These are phyloP conservation scores for Quercus aquifolioides DNA, from an alignment of 306 rosid species.

Conservation along the genomic window DNA sequence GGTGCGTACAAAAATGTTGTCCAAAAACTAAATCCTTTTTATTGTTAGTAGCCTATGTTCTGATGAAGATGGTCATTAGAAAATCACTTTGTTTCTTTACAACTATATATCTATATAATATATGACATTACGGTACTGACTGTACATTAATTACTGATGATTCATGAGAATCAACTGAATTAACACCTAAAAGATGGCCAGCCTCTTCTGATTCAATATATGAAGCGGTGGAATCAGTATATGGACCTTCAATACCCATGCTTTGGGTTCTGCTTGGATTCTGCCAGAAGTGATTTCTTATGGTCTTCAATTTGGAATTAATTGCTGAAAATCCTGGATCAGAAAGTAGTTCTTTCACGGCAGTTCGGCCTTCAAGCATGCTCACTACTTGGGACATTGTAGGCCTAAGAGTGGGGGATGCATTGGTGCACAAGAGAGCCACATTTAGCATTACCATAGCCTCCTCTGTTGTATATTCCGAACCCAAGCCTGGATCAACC, in stretches of 20 bases:
- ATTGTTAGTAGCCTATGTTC: too few species aligned
- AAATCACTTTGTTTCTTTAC: background rate
- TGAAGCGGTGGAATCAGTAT: constrained; percentile 50
- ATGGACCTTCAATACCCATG: constrained; percentile 41
- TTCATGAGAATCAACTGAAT: constrained; percentile 36
- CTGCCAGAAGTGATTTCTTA: constrained; percentile 85
- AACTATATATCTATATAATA: background rate
- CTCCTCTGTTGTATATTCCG: constrained; percentile 70
- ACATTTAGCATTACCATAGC: constrained; percentile 78
- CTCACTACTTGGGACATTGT: constrained; percentile 85
- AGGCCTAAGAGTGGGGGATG: constrained; percentile 90
- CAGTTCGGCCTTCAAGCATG: constrained; percentile 93
- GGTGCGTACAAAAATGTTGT: too few species aligned
- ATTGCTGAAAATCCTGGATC: constrained; percentile 72
- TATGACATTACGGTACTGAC: constrained; percentile 1
- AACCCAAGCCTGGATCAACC: constrained; percentile 83
- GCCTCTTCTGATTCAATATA: constrained; percentile 40
- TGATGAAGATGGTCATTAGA: too few species aligned
- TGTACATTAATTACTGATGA: too few species aligned
- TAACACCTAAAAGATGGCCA: constrained; percentile 27
- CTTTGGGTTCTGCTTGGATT: constrained; percentile 58
- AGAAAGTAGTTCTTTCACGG: constrained; percentile 66
- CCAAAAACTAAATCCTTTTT: too few species aligned
- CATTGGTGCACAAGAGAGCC: constrained; percentile 88
- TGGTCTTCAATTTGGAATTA: constrained; percentile 51